phyloP scores from a whole-genome alignment of 2,329 filamentous ascomycete genomes.

The Helotiales sp. region DNA sequence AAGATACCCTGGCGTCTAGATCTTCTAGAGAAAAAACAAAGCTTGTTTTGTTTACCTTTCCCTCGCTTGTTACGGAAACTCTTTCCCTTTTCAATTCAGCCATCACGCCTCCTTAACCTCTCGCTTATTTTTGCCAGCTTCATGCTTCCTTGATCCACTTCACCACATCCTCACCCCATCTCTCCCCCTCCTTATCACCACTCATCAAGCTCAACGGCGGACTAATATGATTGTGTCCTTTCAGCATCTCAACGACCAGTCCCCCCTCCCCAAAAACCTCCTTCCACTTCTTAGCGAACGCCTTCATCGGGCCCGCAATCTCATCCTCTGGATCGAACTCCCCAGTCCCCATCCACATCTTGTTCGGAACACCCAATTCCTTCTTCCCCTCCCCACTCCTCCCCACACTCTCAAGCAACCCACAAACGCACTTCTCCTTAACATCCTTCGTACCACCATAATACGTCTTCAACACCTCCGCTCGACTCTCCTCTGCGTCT shows the following conservation, averaged over 20 bases:
- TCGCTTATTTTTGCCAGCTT: not conserved
- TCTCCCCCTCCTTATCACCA: constrained; percentile 38
- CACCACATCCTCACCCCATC: constrained; percentile 39
- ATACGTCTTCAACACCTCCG: constrained; percentile 31
- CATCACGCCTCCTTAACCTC: not conserved
- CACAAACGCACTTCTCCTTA: constrained; percentile 30
- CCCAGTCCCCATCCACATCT: constrained; percentile 26
- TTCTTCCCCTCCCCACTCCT: constrained; percentile 29
- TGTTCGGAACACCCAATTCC: constrained; percentile 32
- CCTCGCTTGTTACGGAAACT: not conserved
- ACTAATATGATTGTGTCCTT: constrained; percentile 43
- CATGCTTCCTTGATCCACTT: constrained; percentile 35
- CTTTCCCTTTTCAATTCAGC: not conserved
- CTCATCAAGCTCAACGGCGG: constrained; percentile 36
- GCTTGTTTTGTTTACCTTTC: not conserved
- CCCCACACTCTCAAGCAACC: constrained; percentile 30
- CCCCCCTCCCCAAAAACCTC: constrained; percentile 35
- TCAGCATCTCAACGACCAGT: constrained; percentile 27
- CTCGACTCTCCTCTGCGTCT: constrained; percentile 2
- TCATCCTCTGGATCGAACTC: constrained; percentile 37
- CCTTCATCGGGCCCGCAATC: constrained; percentile 30
- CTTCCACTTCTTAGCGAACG: constrained; percentile 38
- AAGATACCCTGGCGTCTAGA: constrained; percentile 26
- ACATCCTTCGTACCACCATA: constrained; percentile 29
- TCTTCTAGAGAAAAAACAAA: not conserved